These are phyloP conservation scores for Letharia columbiana DNA, from an alignment of 495 filamentous ascomycete species.

Conservation along the genomic window DNA sequence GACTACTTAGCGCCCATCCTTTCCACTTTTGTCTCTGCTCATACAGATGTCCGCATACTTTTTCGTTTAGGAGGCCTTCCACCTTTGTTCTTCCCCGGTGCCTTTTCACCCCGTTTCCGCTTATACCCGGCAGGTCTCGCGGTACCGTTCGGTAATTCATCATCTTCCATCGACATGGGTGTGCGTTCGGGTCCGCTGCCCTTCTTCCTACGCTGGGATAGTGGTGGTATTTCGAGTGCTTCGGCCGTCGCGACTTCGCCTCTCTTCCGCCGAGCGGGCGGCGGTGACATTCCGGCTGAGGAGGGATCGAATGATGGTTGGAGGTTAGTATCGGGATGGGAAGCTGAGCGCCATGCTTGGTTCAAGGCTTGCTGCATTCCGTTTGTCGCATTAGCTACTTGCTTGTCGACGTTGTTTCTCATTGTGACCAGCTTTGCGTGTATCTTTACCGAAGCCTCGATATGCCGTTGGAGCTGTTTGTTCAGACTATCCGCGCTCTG, in stretches of 20 bases:
- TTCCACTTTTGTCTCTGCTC: constrained; percentile 13
- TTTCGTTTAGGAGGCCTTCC: constrained; percentile 13
- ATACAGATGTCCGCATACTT: constrained; percentile 17
- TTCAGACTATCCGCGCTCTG: constrained; percentile 11
- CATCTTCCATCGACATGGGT: constrained; percentile 18
- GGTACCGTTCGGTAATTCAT: background rate
- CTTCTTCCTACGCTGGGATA: constrained; percentile 11
- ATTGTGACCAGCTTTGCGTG: constrained; percentile 13
- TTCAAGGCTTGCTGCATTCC: constrained; percentile 17
- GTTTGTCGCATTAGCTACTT: constrained; percentile 16
- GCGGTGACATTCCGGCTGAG: constrained; percentile 6
- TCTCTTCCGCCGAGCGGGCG: constrained; percentile 2
- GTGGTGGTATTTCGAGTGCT: constrained; percentile 4
- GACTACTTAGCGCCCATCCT: constrained; percentile 16
- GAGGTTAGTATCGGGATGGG: constrained; percentile 1
- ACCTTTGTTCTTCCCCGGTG: constrained; percentile 5
- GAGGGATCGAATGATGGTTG: background rate
- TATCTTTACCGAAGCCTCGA: constrained; percentile 16
- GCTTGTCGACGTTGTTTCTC: constrained; percentile 12
- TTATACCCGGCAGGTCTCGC: constrained; percentile 3
- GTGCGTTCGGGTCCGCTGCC: constrained; percentile 13
- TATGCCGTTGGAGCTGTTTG: constrained; percentile 16
- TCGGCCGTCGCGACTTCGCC: background rate
- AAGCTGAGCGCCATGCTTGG: constrained; percentile 13
- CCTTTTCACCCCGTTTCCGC: constrained; percentile 10